Conservation (phyloP, 2,329 filamentous ascomycete genomes). For the Aspergillus udagawae region DNA sequence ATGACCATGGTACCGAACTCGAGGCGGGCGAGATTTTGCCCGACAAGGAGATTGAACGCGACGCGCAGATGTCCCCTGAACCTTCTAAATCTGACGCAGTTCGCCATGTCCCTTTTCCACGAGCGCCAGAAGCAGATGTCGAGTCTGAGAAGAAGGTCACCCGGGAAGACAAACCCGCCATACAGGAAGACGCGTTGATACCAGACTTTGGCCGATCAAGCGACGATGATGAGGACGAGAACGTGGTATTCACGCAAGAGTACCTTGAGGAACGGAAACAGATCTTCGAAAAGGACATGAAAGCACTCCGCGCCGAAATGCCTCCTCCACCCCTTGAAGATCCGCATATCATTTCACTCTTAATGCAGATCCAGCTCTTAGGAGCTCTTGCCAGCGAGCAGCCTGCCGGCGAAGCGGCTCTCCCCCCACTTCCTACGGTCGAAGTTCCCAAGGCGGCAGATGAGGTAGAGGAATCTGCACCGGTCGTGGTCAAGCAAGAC, state of each 20-base stretch:
- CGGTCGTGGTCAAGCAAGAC: slow-evolving; percentile 12
- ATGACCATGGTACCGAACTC: slow-evolving; percentile 10
- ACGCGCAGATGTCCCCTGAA: not conserved
- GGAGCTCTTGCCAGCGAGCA: slow-evolving; percentile 38
- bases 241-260: slow-evolving; percentile 44
- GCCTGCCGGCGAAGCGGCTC: slow-evolving; percentile 18
- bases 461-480: slow-evolving; percentile 1
- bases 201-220: slow-evolving; percentile 33
- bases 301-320: slow-evolving; percentile 38
- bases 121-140: slow-evolving; percentile 4
- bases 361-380: slow-evolving; percentile 43
- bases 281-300: slow-evolving; percentile 44
- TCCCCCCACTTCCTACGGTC: slow-evolving; percentile 2
- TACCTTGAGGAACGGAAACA: slow-evolving; percentile 44
- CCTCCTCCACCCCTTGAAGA: slow-evolving; percentile 42
- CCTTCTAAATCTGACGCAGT: not conserved
- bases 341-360: slow-evolving; percentile 36
- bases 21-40: slow-evolving; percentile 15
- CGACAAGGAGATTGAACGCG: slow-evolving; percentile 8
- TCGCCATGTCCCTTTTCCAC: not conserved
- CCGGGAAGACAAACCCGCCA: slow-evolving; percentile 3
- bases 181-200: slow-evolving; percentile 17
- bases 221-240: slow-evolving; percentile 46
- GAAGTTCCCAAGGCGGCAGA: slow-evolving; percentile 2
- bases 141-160: not conserved